These are phyloP conservation scores for Tuber indicum DNA, from an alignment of 495 filamentous ascomycete species.

Conservation along the genomic window DNA sequence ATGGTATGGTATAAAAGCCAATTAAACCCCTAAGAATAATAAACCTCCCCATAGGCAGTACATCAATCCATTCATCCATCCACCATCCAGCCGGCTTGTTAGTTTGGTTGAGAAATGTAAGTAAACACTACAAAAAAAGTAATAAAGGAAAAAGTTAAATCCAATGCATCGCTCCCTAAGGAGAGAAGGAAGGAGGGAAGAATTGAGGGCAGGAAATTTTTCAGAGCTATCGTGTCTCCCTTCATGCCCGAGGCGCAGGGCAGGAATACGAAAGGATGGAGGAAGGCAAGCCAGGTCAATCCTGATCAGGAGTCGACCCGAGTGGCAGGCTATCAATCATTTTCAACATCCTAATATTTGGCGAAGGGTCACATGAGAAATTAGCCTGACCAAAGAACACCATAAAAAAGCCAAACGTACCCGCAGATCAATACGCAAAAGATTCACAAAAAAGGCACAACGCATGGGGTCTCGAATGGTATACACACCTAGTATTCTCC, in stretches of 20 bases:
- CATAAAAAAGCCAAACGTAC: conserved; percentile 35
- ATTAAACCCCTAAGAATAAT: conserved; percentile 9
- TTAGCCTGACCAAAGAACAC: conserved; percentile 32
- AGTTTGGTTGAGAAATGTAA: background rate
- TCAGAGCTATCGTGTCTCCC: background rate
- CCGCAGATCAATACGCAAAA: conserved; percentile 18
- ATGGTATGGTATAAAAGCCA: conserved; percentile 2
- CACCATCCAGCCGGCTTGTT: background rate
- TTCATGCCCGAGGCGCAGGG: background rate
- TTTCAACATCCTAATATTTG: conserved; percentile 30
- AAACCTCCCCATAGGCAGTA: background rate
- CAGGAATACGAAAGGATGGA: conserved; percentile 15
- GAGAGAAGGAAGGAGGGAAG: background rate
- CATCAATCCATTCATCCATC: background rate
- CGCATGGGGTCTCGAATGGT: conserved; percentile 23
- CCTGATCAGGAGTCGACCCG: conserved; percentile 11
- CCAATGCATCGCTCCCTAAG: background rate
- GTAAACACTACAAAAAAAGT: background rate
- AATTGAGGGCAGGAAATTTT: background rate
- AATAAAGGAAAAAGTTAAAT: conserved; percentile 2
- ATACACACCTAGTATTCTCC: conserved; percentile 38
- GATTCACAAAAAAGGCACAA: conserved; percentile 34
- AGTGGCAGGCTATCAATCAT: conserved; percentile 29
- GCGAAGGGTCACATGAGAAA: conserved; percentile 28
- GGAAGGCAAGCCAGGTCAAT: conserved; percentile 7